Evolutionary conservation across 2,329 filamentous ascomycete species (phyloP).

Genomic region (Fusarium sp.): DNA sequence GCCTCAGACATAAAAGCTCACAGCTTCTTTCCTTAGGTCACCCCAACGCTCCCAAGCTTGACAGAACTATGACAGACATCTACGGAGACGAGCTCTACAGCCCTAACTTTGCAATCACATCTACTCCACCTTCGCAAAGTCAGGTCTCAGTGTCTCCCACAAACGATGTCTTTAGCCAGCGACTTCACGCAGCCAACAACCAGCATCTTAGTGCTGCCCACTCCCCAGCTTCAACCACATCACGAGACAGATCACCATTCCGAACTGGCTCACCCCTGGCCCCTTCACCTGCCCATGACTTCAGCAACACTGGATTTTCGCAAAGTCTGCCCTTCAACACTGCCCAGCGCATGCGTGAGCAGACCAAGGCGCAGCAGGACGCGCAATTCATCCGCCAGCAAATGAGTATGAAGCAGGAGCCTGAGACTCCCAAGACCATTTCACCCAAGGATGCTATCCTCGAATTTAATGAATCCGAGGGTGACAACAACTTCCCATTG

Average conservation of each 20-base stretch:
- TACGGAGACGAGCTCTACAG: constrained; percentile 90
- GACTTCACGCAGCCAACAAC: constrained; percentile 84
- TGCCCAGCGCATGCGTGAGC: constrained; percentile 73
- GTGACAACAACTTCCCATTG: constrained; percentile 78
- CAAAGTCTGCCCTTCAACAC: constrained; percentile 62
- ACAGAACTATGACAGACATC: constrained; percentile 88
- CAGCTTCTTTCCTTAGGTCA: constrained; percentile 65
- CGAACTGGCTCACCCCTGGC: constrained; percentile 77
- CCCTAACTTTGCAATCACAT: constrained; percentile 73
- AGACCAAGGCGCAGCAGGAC: constrained; percentile 73
- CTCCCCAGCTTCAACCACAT: constrained; percentile 63
- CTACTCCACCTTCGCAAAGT: constrained; percentile 66
- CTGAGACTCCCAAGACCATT: constrained; percentile 82
- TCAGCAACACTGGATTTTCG: constrained; percentile 41
- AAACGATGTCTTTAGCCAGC: constrained; percentile 79
- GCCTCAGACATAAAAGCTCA: constrained; percentile 67
- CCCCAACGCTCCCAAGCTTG: constrained; percentile 79
- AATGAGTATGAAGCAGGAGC: constrained; percentile 58
- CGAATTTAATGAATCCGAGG: constrained; percentile 84
- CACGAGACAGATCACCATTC: constrained; percentile 86
- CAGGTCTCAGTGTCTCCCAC: constrained; percentile 63
- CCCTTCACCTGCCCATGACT: constrained; percentile 62
- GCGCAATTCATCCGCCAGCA: constrained; percentile 63
- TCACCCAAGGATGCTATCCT: constrained; percentile 93
- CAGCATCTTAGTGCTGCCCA: constrained; percentile 75